Percentiles rank a stretch among this genome's conserved stretches.
Conservation (phyloP, 148 eudicot genomes). For the Beta vulgaris region DNA sequence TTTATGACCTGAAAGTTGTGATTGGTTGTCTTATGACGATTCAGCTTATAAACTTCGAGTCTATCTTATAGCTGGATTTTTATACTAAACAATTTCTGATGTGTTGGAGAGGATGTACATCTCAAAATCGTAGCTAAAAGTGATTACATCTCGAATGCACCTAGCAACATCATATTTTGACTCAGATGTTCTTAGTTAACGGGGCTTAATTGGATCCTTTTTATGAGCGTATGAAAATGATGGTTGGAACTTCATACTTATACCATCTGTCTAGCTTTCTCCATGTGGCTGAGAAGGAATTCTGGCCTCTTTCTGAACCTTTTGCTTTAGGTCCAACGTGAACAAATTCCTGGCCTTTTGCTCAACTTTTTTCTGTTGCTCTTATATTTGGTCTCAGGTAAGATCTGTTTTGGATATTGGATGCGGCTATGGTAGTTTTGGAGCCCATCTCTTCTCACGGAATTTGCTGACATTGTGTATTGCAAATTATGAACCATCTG, state of each 20-base stretch:
- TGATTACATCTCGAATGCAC: neutral
- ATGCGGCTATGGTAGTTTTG: constrained; percentile 97
- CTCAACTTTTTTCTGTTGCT: neutral
- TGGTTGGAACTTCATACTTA: neutral
- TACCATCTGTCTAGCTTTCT: neutral
- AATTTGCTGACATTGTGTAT: constrained; percentile 77
- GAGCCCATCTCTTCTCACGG: constrained; percentile 77
- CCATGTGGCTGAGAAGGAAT: neutral
- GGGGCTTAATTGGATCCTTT: neutral
- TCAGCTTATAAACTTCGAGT: neutral
- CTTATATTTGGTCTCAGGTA: constrained; percentile 45
- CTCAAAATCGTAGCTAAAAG: too few relatives aligned
- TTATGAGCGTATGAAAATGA: neutral
- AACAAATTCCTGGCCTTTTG: neutral
- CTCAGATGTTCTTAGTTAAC: neutral
- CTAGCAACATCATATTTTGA: neutral
- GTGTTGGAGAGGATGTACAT: neutral
- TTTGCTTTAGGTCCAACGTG: neutral
- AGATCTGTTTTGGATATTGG: constrained; percentile 88
- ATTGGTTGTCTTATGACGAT: neutral
- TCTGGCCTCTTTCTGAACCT: neutral
- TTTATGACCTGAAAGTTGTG: neutral
- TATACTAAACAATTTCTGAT: neutral
- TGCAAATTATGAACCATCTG: constrained; percentile 86
- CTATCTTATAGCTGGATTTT: neutral